phyloP scores from a whole-genome alignment of 176 grass and related monocot genomes.

The Pharus latifolius region DNA sequence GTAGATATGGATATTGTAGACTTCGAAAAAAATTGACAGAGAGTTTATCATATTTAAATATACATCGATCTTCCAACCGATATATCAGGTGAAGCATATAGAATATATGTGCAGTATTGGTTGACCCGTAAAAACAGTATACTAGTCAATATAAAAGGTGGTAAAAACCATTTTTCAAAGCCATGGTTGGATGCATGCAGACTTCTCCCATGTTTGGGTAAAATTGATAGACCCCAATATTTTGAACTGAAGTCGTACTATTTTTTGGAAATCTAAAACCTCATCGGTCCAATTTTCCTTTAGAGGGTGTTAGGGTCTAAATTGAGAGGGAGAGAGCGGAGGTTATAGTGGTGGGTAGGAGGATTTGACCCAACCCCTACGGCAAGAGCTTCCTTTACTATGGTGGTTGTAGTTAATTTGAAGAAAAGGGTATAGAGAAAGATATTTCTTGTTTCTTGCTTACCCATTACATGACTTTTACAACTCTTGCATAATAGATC shows the following conservation, averaged over 20 bases:
- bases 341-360: too few relatives aligned
- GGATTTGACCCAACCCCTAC: too few relatives aligned
- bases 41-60: conserved; percentile 4
- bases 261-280: not conserved
- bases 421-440: too few relatives aligned
- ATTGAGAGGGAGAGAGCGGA: too few relatives aligned
- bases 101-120: not conserved
- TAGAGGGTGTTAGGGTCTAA: too few relatives aligned
- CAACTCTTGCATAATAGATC: too few relatives aligned
- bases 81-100: not conserved
- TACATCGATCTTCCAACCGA: not conserved
- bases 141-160: not conserved
- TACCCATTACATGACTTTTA: too few relatives aligned
- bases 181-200: conserved; percentile 1
- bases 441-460: too few relatives aligned
- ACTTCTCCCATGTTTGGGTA: not conserved
- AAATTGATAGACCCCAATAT: too few relatives aligned
- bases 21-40: not conserved
- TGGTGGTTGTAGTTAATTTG: too few relatives aligned
- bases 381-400: too few relatives aligned
- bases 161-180: not conserved
- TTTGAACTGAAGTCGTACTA: not conserved
- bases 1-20: not conserved
- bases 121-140: not conserved
- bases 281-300: not conserved